Conservation (phyloP, 805 yeast genomes). For the Yarrowia sp. region DNA sequence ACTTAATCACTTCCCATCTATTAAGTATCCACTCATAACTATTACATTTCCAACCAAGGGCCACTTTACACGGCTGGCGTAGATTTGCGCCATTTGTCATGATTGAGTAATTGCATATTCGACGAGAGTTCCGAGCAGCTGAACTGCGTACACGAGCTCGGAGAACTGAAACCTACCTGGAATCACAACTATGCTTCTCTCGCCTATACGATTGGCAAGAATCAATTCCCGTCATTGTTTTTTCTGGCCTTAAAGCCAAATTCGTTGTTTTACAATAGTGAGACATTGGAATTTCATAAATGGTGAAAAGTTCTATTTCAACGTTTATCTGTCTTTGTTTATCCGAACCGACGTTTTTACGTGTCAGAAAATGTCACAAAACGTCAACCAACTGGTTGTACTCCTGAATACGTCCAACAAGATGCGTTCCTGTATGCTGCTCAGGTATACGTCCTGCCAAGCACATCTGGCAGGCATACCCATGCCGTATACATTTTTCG, state of each 20-base stretch:
- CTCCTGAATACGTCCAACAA: too few relatives aligned
- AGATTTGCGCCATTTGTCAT: not conserved
- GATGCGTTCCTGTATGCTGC: too few relatives aligned
- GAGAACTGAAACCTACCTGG: not conserved
- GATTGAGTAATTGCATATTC: not conserved
- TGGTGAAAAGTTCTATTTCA: not conserved
- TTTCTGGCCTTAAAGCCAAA: not conserved
- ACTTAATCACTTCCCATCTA: too few relatives aligned
- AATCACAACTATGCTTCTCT: not conserved
- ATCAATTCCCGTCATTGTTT: too few relatives aligned
- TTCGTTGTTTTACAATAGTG: not conserved
- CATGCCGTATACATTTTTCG: too few relatives aligned
- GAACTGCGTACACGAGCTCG: not conserved
- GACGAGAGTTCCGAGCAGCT: not conserved
- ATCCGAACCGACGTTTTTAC: too few relatives aligned
- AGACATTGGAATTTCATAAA: not conserved
- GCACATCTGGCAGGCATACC: too few relatives aligned
- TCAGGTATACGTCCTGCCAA: too few relatives aligned
- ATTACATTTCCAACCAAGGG: not conserved
- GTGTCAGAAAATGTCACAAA: too few relatives aligned
- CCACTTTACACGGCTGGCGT: not conserved
- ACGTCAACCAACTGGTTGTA: too few relatives aligned
- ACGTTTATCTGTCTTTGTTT: too few relatives aligned
- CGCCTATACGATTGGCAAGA: too few relatives aligned
- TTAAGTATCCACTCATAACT: not conserved